These are phyloP conservation scores for Yamagishiella unicocca DNA, from an alignment of 139 green algal species.

Conservation along the genomic window DNA sequence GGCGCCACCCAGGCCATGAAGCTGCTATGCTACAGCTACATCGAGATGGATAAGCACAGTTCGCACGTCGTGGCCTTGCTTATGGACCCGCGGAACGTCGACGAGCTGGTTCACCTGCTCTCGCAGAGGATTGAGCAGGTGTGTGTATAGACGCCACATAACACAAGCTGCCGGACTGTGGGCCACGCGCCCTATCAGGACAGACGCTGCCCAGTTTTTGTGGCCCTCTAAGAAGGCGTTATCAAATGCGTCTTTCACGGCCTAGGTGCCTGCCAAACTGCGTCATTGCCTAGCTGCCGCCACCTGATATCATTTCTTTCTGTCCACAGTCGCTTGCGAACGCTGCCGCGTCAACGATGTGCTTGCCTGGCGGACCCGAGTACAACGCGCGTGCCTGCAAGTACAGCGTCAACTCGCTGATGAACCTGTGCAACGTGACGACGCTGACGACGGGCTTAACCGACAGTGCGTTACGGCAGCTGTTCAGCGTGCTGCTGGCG, in stretches of 20 bases:
- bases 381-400: slow-evolving; percentile 77
- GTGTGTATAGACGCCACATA: background rate
- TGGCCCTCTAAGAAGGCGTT: too few relatives aligned
- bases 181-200: too few relatives aligned
- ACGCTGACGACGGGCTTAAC: slow-evolving; percentile 23
- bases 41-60: slow-evolving; percentile 59
- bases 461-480: slow-evolving; percentile 1
- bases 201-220: too few relatives aligned
- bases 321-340: slow-evolving; percentile 57
- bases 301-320: background rate
- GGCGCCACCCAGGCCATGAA: slow-evolving; percentile 86
- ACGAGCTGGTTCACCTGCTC: slow-evolving; percentile 54
- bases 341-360: slow-evolving; percentile 44
- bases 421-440: slow-evolving; percentile 77
- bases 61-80: slow-evolving; percentile 44
- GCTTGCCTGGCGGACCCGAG: background rate
- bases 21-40: slow-evolving; percentile 85
- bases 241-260: too few relatives aligned
- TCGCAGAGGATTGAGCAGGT: slow-evolving; percentile 52
- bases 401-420: slow-evolving; percentile 95
- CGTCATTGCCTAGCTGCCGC: too few relatives aligned
- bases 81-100: slow-evolving; percentile 41
- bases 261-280: too few relatives aligned
- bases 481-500: slow-evolving; percentile 39
- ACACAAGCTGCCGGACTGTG: too few relatives aligned